These are phyloP conservation scores for Metarhizium anisopliae DNA, from an alignment of 2,329 filamentous ascomycete genomes.

Conservation along the genomic window DNA sequence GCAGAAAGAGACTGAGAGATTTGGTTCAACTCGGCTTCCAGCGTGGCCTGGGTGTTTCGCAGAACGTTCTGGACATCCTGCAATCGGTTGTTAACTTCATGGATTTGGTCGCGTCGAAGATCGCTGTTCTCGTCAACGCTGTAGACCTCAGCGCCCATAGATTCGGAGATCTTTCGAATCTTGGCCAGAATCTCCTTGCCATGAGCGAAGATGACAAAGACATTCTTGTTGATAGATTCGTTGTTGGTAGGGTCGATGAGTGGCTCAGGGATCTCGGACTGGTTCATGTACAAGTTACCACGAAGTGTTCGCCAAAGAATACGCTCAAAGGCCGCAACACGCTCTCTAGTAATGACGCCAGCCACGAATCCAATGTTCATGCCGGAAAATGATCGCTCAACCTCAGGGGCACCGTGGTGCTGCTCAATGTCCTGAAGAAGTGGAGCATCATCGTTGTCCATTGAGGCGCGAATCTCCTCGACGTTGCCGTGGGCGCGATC, in stretches of 20 bases:
- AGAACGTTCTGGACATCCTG: slow-evolving; percentile 88
- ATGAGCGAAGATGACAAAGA: slow-evolving; percentile 98
- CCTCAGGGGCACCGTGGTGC: slow-evolving; percentile 56
- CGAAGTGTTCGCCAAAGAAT: slow-evolving; percentile 96
- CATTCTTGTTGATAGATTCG: slow-evolving; percentile 89
- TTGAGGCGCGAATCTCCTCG: slow-evolving; percentile 88
- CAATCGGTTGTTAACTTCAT: slow-evolving; percentile 91
- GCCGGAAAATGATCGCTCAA: slow-evolving; percentile 80
- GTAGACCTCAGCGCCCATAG: slow-evolving; percentile 90
- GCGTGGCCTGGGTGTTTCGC: slow-evolving; percentile 86
- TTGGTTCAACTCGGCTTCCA: slow-evolving; percentile 86
- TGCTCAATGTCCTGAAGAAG: slow-evolving; percentile 90
- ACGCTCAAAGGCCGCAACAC: slow-evolving; percentile 90
- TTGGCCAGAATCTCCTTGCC: slow-evolving; percentile 97
- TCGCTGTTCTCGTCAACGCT: slow-evolving; percentile 97
- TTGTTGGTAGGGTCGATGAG: slow-evolving; percentile 89
- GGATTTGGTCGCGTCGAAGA: slow-evolving; percentile 87
- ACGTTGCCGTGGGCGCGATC: slow-evolving; percentile 93
- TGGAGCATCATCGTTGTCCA: slow-evolving; percentile 85
- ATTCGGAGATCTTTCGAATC: slow-evolving; percentile 98
- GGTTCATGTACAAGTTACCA: slow-evolving; percentile 99
- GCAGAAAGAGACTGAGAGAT: slow-evolving; percentile 88
- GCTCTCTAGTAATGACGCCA: slow-evolving; percentile 87
- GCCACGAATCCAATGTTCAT: slow-evolving; percentile 99
- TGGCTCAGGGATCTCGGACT: slow-evolving; percentile 92